These are phyloP conservation scores for Eutypella sp. DNA, from an alignment of 2,329 filamentous ascomycete species.

Conservation along the genomic window DNA sequence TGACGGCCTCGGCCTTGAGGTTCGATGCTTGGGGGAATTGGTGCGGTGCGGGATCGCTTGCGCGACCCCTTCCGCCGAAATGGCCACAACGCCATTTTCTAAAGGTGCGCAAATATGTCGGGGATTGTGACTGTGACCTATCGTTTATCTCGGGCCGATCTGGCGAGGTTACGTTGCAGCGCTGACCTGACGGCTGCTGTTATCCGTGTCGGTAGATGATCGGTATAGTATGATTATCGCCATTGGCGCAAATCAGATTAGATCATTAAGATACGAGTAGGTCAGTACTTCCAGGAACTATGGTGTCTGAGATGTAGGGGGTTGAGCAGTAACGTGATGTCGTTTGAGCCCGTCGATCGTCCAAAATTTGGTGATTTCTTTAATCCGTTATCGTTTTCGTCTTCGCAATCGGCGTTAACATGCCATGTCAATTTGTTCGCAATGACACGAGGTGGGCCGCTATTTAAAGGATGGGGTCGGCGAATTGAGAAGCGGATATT, in stretches of 20 bases:
- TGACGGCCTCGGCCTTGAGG: constrained; percentile 13
- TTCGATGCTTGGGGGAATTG: constrained; percentile 15
- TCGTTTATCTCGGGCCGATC: constrained; percentile 3
- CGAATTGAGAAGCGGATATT: too few relatives aligned
- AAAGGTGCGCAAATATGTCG: neutral
- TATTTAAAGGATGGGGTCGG: too few relatives aligned
- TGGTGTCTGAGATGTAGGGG: constrained; percentile 3
- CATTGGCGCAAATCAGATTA: constrained; percentile 26
- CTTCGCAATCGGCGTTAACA: too few relatives aligned
- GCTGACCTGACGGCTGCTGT: constrained; percentile 19
- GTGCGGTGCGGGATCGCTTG: constrained; percentile 42
- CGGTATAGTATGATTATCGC: constrained; percentile 24
- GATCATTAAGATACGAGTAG: constrained; percentile 11
- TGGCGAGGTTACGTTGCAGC: constrained; percentile 14
- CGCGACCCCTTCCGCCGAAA: constrained; percentile 72
- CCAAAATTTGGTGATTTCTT: too few relatives aligned
- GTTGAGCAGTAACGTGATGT: neutral
- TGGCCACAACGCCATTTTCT: constrained; percentile 75
- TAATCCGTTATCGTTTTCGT: too few relatives aligned
- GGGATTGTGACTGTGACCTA: constrained; percentile 4
- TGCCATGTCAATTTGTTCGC: too few relatives aligned
- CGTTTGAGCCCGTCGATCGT: neutral
- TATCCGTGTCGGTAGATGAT: constrained; percentile 20
- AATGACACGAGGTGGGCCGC: too few relatives aligned
- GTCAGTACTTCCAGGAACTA: constrained; percentile 7